Conservation (phyloP, 306 rosid genomes). For the Castanospermum australe region DNA sequence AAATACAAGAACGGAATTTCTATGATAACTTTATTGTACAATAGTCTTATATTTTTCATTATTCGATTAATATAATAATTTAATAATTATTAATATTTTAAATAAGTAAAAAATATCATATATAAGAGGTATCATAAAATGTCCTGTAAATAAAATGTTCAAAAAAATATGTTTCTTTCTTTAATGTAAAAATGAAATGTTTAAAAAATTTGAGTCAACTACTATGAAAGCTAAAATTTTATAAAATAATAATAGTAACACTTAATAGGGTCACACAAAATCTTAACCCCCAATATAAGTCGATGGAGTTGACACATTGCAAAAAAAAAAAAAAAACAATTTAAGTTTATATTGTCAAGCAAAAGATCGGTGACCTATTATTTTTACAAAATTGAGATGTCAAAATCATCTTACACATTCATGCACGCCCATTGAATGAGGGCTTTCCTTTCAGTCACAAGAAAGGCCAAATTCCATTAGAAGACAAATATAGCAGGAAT, state of each 20-base stretch:
- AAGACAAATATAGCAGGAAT: no score
- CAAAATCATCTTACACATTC: constrained; percentile 11
- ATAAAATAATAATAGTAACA: not conserved
- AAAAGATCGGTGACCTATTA: not conserved
- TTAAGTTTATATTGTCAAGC: not conserved
- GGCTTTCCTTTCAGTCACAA: not conserved
- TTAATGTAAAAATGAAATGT: not conserved
- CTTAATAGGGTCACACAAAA: not conserved
- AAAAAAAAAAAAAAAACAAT: no score
- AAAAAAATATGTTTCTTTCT: not conserved
- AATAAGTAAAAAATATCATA: not conserved
- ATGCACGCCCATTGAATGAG: not conserved
- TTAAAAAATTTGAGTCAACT: not conserved
- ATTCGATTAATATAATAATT: not conserved
- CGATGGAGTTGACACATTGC: not conserved
- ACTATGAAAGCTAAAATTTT: not conserved
- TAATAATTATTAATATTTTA: not conserved
- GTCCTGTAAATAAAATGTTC: not conserved
- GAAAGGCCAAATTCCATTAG: not conserved
- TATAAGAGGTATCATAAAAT: not conserved
- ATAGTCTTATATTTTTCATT: not conserved
- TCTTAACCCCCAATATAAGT: not conserved
- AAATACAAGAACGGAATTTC: not conserved
- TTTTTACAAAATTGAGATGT: not conserved
- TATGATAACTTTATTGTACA: not conserved